Evolutionary conservation across 352 stramenopile genomes (phyloP).

Genomic region (Phytophthora capsici): DNA sequence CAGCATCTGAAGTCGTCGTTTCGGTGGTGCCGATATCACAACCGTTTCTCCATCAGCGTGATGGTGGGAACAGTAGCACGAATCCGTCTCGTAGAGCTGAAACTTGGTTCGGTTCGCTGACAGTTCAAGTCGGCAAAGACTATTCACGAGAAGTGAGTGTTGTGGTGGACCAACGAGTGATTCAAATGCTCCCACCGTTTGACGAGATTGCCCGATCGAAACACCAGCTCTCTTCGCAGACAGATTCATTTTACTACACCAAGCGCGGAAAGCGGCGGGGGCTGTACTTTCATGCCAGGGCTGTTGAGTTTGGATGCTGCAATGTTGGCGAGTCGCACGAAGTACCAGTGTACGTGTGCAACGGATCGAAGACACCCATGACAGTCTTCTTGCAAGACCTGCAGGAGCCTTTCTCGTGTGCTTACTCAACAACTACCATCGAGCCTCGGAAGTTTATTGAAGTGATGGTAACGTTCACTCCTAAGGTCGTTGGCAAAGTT

Average conservation of each 20-base stretch:
- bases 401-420: slow-evolving; percentile 77
- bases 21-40: slow-evolving; percentile 61
- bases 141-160: slow-evolving; percentile 73
- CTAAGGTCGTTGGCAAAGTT: slow-evolving; percentile 82
- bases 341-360: slow-evolving; percentile 88
- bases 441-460: slow-evolving; percentile 87
- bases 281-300: slow-evolving; percentile 84
- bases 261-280: slow-evolving; percentile 76
- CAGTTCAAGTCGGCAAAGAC: slow-evolving; percentile 54
- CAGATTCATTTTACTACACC: slow-evolving; percentile 88
- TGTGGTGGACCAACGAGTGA: slow-evolving; percentile 50
- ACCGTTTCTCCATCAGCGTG: slow-evolving; percentile 40
- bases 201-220: slow-evolving; percentile 65
- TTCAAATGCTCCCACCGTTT: slow-evolving; percentile 57
- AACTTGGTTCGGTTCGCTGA: slow-evolving; percentile 75
- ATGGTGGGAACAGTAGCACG: slow-evolving; percentile 14
- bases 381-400: slow-evolving; percentile 87
- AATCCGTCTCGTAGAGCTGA: slow-evolving; percentile 22
- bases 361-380: slow-evolving; percentile 79
- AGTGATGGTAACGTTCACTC: slow-evolving; percentile 75
- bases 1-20: slow-evolving; percentile 53
- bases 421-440: slow-evolving; percentile 81
- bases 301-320: slow-evolving; percentile 84
- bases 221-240: slow-evolving; percentile 74
- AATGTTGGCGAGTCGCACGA: slow-evolving; percentile 76